phyloP scores from a whole-genome alignment of 1,284 basidiomycete genomes.

The Sporisorium graminicola region DNA sequence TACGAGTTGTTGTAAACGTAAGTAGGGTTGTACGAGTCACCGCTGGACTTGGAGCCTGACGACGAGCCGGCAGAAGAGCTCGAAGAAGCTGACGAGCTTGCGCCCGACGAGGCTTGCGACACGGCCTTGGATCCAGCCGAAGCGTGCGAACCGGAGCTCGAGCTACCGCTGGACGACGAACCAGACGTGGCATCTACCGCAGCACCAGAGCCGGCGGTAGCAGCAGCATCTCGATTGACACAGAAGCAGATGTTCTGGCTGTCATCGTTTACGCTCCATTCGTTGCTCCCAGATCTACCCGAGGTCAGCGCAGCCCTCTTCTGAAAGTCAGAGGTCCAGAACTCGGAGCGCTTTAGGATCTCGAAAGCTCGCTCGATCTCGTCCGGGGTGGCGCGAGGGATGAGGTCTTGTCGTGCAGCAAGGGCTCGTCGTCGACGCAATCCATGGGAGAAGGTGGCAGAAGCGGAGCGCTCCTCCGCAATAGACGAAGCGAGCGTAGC shows the following conservation, averaged over 20 bases:
- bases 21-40: conserved; percentile 28
- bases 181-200: not conserved
- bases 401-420: conserved; percentile 18
- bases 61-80: conserved; percentile 7
- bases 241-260: conserved; percentile 40
- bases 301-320: conserved; percentile 22
- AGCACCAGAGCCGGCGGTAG: not conserved
- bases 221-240: conserved; percentile 25
- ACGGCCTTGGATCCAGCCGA: conserved; percentile 7
- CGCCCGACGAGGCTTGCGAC: conserved; percentile 6
- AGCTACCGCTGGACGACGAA: conserved; percentile 1
- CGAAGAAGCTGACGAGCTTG: conserved; percentile 3
- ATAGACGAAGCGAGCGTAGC: conserved; percentile 4
- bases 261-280: conserved; percentile 36
- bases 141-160: not conserved
- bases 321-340: conserved; percentile 15
- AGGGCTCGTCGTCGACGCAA: conserved; percentile 21
- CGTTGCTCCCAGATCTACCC: conserved; percentile 18
- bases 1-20: conserved; percentile 47
- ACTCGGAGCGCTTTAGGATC: conserved; percentile 30
- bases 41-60: not conserved
- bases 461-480: not conserved
- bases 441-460: conserved; percentile 13
- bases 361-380: conserved; percentile 32
- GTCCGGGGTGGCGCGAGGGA: conserved; percentile 23